phyloP scores from a whole-genome alignment of 2,329 filamentous ascomycete genomes.

The Thermothelomyces thermophilus region DNA sequence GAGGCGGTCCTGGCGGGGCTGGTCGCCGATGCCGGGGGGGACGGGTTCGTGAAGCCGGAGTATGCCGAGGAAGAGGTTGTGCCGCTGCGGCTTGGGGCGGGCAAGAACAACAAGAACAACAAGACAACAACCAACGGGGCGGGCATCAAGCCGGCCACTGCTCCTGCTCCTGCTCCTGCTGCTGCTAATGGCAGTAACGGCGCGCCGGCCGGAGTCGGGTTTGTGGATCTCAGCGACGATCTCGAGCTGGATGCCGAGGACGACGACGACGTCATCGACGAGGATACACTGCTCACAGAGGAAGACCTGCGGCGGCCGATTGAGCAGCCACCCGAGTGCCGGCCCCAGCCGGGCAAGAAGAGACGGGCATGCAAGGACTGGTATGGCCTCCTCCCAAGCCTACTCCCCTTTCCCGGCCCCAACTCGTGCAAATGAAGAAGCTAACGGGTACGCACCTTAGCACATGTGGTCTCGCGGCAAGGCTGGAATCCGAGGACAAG shows the following conservation, averaged over 20 bases:
- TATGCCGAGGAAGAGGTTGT: slow-evolving; percentile 48
- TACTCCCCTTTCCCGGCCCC: neutral
- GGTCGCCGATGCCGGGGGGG: slow-evolving; percentile 44
- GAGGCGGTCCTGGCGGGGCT: slow-evolving; percentile 83
- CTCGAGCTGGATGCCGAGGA: slow-evolving; percentile 52
- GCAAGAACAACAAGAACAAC: slow-evolving; percentile 48
- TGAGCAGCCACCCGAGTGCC: slow-evolving; percentile 76
- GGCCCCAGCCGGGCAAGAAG: slow-evolving; percentile 79
- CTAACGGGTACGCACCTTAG: slow-evolving; percentile 9
- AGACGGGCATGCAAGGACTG: slow-evolving; percentile 97
- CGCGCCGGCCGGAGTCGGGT: slow-evolving; percentile 51
- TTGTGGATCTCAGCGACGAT: slow-evolving; percentile 62
- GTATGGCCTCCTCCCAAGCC: slow-evolving; percentile 12
- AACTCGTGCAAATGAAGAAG: neutral
- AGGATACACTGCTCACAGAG: slow-evolving; percentile 78
- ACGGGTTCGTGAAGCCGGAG: slow-evolving; percentile 65
- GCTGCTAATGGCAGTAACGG: too few species aligned
- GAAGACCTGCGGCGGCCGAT: slow-evolving; percentile 74
- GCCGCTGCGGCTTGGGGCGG: slow-evolving; percentile 55
- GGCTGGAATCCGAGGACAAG: slow-evolving; percentile 75
- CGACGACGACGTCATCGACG: slow-evolving; percentile 76
- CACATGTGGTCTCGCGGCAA: slow-evolving; percentile 84
- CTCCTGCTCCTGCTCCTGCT: neutral
- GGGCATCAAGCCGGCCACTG: neutral
- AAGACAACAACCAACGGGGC: neutral